Evolutionary conservation across 2,329 filamentous ascomycete genomes (phyloP).

Genomic region (Aureobasidium sp.): DNA sequence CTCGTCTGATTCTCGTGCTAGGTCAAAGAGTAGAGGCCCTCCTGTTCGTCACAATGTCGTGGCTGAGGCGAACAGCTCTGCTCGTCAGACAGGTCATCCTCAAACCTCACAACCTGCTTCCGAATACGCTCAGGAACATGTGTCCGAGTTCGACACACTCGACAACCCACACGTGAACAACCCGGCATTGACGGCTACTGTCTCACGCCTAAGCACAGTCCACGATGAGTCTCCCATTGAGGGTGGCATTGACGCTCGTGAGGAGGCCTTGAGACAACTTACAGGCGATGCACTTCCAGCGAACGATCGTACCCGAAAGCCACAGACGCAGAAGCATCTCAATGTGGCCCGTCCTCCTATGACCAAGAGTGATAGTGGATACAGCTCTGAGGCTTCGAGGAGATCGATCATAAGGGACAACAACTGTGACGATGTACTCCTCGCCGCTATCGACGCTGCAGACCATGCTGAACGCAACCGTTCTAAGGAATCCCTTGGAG

Average conservation of each 20-base stretch:
- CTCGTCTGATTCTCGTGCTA: background rate
- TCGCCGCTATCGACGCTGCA: background rate
- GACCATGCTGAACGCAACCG: constrained; percentile 4
- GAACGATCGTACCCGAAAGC: background rate
- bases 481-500: background rate
- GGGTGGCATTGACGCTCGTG: constrained; percentile 16
- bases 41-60: background rate
- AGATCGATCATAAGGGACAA: constrained; percentile 14
- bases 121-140: constrained; percentile 20
- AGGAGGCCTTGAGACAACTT: constrained; percentile 22
- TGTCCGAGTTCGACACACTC: constrained; percentile 18
- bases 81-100: background rate
- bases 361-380: constrained; percentile 27
- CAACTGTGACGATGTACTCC: constrained; percentile 16
- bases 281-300: constrained; percentile 16
- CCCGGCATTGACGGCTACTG: constrained; percentile 15
- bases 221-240: constrained; percentile 16
- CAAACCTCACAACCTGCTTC: background rate
- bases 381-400: constrained; percentile 26
- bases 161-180: constrained; percentile 19
- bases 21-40: constrained; percentile 1
- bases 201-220: constrained; percentile 23
- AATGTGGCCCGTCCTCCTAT: background rate
- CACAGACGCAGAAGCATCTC: background rate
- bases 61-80: background rate